Percentiles rank a stretch among this genome's conserved stretches.
Evolutionary conservation across 1,139 yeast genomes (phyloP).

Genomic region (Saccharomyces hybrid): DNA sequence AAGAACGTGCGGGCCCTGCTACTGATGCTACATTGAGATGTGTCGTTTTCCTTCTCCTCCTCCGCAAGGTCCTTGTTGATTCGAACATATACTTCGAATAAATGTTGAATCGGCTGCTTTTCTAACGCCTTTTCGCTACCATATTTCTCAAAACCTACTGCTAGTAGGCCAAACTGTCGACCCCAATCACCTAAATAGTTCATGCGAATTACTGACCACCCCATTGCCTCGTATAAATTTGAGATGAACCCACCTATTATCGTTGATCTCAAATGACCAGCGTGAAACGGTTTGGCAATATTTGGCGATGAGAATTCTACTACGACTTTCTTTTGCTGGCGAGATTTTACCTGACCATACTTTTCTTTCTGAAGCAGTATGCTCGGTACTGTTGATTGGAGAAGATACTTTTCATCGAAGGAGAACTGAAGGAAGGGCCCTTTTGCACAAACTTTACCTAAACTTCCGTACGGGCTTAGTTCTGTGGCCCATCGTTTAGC

Average conservation of each 20-base stretch:
- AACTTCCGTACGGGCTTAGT: constrained; percentile 58
- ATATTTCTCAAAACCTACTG: constrained; percentile 81
- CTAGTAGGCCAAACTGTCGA: constrained; percentile 92
- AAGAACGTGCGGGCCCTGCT: constrained; percentile 83
- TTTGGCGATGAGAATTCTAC: constrained; percentile 96
- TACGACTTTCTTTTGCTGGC: constrained; percentile 61
- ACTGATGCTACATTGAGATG: constrained; percentile 40
- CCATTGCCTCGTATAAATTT: constrained; percentile 80
- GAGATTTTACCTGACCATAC: constrained; percentile 73
- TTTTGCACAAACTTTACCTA: constrained; percentile 66
- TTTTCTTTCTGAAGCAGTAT: constrained; percentile 49
- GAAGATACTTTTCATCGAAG: constrained; percentile 59
- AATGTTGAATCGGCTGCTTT: constrained; percentile 83
- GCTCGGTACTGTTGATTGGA: constrained; percentile 62
- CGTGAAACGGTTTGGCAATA: constrained; percentile 98
- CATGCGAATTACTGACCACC: constrained; percentile 83
- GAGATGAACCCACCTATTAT: constrained; percentile 94
- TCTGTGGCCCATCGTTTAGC: constrained; percentile 75
- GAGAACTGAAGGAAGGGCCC: constrained; percentile 91
- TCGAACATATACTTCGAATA: constrained; percentile 88
- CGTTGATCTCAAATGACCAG: constrained; percentile 96
- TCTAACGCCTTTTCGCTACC: constrained; percentile 70
- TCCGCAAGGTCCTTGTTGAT: constrained; percentile 70
- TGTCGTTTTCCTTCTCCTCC: constrained; percentile 35
- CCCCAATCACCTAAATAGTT: constrained; percentile 99